Percentiles rank a stretch among this genome's conserved stretches.
phyloP scores from a whole-genome alignment of 805 yeast genomes.

The Myxozyma melibiosi region DNA sequence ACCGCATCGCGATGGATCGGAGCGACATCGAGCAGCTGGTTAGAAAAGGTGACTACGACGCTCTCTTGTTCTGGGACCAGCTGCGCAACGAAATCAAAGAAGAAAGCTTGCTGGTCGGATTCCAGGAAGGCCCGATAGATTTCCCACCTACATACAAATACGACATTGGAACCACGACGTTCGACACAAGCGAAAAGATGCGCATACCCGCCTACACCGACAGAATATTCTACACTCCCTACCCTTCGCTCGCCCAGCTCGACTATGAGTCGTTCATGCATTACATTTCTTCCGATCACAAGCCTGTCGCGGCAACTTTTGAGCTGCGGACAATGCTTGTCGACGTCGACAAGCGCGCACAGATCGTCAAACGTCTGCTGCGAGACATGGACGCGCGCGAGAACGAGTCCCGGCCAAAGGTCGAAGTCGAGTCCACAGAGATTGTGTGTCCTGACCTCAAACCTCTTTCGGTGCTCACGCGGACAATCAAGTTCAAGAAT shows the following conservation, averaged over 20 bases:
- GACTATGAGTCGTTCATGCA: slow-evolving; percentile 38
- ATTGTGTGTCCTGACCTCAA: slow-evolving; percentile 37
- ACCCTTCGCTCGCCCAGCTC: slow-evolving; percentile 30
- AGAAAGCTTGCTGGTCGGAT: slow-evolving; percentile 48
- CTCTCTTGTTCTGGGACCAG: slow-evolving; percentile 50
- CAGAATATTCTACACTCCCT: slow-evolving; percentile 50
- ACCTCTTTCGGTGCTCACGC: slow-evolving; percentile 34
- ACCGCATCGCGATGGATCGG: slow-evolving; percentile 46
- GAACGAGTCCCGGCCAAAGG: slow-evolving; percentile 48
- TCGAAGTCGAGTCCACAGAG: slow-evolving; percentile 46
- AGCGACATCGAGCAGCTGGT: slow-evolving; percentile 41
- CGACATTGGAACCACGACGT: slow-evolving; percentile 35
- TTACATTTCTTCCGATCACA: slow-evolving; percentile 55
- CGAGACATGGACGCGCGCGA: slow-evolving; percentile 50
- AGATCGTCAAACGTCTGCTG: slow-evolving; percentile 45
- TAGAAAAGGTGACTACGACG: slow-evolving; percentile 40
- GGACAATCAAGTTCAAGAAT: slow-evolving; percentile 43
- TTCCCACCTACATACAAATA: slow-evolving; percentile 62
- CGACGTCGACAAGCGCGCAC: slow-evolving; percentile 45
- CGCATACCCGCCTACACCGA: slow-evolving; percentile 65
- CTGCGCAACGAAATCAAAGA: slow-evolving; percentile 44
- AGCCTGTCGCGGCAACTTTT: slow-evolving; percentile 53
- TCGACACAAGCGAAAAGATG: slow-evolving; percentile 34
- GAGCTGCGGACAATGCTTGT: slow-evolving; percentile 42
- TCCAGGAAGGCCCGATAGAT: slow-evolving; percentile 50